A percentile compares a stretch with the other conserved stretches of the same genome.
phyloP scores from a whole-genome alignment of 257 asterid genomes.

The Solanum bulbocastanum region DNA sequence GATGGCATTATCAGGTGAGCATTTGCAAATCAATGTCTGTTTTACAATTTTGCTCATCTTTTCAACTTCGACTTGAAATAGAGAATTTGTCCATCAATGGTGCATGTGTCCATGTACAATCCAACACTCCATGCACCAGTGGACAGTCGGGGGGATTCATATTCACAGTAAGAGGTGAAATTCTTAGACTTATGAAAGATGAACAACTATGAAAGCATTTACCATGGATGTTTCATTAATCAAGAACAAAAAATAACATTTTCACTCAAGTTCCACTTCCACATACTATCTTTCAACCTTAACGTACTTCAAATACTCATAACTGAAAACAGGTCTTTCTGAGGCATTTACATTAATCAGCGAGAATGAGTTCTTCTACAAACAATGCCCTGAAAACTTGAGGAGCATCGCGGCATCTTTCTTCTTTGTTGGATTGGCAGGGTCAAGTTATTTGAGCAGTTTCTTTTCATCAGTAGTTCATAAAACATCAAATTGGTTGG shows the following conservation, averaged over 20 bases:
- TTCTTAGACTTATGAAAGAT: background rate
- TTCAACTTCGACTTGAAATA: background rate
- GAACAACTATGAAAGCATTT: background rate
- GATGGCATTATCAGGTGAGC: constrained; percentile 2
- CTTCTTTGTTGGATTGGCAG: constrained; percentile 10
- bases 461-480: constrained; percentile 11
- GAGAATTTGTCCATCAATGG: background rate
- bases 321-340: constrained; percentile 5
- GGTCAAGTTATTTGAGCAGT: constrained; percentile 9
- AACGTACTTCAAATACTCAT: background rate
- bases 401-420: constrained; percentile 18
- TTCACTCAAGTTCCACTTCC: background rate
- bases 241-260: background rate
- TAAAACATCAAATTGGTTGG: constrained; percentile 17
- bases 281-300: background rate
- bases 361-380: constrained; percentile 13
- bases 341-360: constrained; percentile 17
- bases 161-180: background rate
- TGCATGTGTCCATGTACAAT: background rate
- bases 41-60: background rate
- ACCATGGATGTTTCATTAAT: background rate
- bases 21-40: background rate
- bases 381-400: constrained; percentile 26
- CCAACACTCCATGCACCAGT: background rate
- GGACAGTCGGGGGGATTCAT: background rate